A percentile compares a stretch with the other conserved stretches of the same genome.
phyloP scores from a whole-genome alignment of 129 eudicot species.

The Solidago caesia region DNA sequence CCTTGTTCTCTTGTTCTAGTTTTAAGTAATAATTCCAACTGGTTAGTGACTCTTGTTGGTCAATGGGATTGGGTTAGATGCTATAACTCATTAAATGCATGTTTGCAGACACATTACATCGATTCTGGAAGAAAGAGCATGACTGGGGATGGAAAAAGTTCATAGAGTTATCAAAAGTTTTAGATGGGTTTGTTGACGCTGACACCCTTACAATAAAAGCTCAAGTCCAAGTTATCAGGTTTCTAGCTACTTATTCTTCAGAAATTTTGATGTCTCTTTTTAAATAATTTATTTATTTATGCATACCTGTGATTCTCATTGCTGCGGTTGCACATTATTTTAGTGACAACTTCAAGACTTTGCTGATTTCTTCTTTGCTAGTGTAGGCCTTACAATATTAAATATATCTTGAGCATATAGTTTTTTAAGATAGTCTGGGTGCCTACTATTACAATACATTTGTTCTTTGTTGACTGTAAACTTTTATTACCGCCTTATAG shows the following conservation, averaged over 20 bases:
- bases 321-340: background rate
- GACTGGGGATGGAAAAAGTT: slow-evolving; percentile 99
- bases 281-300: background rate
- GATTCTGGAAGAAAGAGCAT: slow-evolving; percentile 90
- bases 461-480: too few relatives aligned
- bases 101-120: slow-evolving; percentile 72
- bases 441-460: too few relatives aligned
- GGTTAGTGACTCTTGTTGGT: background rate
- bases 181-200: slow-evolving; percentile 76
- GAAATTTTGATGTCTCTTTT: background rate
- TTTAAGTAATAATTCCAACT: background rate
- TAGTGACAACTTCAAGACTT: background rate
- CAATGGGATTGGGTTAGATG: background rate
- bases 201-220: slow-evolving; percentile 75
- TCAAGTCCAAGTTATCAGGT: slow-evolving; percentile 99
- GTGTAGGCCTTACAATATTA: too few relatives aligned
- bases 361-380: background rate
- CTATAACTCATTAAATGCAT: background rate
- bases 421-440: too few relatives aligned
- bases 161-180: slow-evolving; percentile 69
- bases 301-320: too few relatives aligned
- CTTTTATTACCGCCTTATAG: too few relatives aligned
- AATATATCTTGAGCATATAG: too few relatives aligned
- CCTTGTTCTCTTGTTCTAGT: background rate
- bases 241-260: background rate